Conservation (phyloP, 306 rosid species). For the Quercus engelmannii region DNA sequence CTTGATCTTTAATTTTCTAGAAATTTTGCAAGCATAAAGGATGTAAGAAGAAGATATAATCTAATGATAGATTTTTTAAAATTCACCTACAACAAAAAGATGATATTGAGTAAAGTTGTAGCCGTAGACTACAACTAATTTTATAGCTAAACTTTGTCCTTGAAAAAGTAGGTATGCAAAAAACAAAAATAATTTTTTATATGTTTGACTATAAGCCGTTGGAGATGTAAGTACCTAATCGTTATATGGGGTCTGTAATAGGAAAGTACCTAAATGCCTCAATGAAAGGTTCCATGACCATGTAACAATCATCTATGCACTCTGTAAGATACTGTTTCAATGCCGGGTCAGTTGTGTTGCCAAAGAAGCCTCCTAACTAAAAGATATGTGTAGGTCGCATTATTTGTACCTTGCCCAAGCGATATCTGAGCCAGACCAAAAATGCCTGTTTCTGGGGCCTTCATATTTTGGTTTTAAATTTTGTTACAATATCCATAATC, state of each 20-base stretch:
- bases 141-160: too few relatives aligned
- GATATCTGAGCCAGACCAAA: conserved; percentile 23
- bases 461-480: conserved; percentile 10
- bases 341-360: background rate
- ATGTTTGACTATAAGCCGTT: too few relatives aligned
- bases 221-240: too few relatives aligned
- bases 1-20: too few relatives aligned
- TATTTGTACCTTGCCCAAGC: background rate
- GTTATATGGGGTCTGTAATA: background rate
- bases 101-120: too few relatives aligned
- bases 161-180: too few relatives aligned
- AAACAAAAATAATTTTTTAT: too few relatives aligned
- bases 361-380: background rate
- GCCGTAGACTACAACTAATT: too few relatives aligned
- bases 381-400: conserved; percentile 6
- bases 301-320: background rate
- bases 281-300: background rate
- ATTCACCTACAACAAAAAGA: too few relatives aligned
- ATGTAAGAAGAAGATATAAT: too few relatives aligned
- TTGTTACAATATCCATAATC: conserved; percentile 27
- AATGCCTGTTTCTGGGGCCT: background rate
- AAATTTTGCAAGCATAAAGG: too few relatives aligned
- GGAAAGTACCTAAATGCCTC: background rate
- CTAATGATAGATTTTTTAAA: too few relatives aligned
- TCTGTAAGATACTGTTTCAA: background rate